A percentile compares a stretch with the other conserved stretches of the same genome.
These are phyloP conservation scores for Perkinsus olseni DNA, from an alignment of 169 alveolate species.

Conservation along the genomic window DNA sequence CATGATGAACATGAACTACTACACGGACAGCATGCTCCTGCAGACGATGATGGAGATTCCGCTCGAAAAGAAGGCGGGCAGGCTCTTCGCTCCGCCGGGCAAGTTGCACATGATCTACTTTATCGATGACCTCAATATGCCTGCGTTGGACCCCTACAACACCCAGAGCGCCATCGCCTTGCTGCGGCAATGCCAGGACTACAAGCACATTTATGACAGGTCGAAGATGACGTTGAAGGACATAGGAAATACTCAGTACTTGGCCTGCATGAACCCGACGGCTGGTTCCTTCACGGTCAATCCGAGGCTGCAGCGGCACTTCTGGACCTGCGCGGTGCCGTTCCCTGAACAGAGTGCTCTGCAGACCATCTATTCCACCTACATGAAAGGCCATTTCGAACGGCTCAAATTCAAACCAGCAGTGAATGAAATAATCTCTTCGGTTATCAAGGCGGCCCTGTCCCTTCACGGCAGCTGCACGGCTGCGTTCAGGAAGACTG, in stretches of 20 bases:
- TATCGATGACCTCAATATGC: conserved; percentile 93
- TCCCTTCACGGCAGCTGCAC: conserved; percentile 59
- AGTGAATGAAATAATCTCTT: conserved; percentile 73
- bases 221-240: conserved; percentile 80
- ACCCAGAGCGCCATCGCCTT: conserved; percentile 88
- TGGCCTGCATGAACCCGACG: conserved; percentile 86
- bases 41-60: conserved; percentile 67
- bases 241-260: conserved; percentile 77
- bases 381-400: conserved; percentile 77
- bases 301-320: conserved; percentile 86
- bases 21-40: conserved; percentile 81
- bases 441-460: conserved; percentile 80
- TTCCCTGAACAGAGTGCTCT: conserved; percentile 86
- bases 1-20: conserved; percentile 79
- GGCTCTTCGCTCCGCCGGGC: conserved; percentile 86
- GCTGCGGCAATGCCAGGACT: conserved; percentile 83
- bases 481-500: conserved; percentile 81
- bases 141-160: conserved; percentile 86
- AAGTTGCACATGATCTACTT: conserved; percentile 82
- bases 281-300: conserved; percentile 88
- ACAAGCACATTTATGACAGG: conserved; percentile 81
- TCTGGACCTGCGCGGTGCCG: conserved; percentile 85
- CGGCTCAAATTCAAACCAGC: conserved; percentile 68
- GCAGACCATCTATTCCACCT: conserved; percentile 79
- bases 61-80: conserved; percentile 88